Conservation (phyloP, 495 filamentous ascomycete species). For the Cercophora samala region DNA sequence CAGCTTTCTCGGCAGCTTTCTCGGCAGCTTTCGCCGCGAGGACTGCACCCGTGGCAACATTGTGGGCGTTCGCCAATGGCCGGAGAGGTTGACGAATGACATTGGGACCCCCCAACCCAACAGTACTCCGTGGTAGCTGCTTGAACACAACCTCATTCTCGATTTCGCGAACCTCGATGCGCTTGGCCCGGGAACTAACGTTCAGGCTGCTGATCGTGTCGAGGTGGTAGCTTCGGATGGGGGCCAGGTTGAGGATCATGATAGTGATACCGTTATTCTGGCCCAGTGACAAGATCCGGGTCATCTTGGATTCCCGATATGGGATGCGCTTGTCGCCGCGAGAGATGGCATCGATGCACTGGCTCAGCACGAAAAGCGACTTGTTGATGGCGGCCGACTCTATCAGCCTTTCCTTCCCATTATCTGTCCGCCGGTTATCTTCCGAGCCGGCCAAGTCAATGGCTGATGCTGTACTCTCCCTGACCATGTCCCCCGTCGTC, state of each 20-base stretch:
- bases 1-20: slow-evolving; percentile 46
- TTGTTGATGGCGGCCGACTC: slow-evolving; percentile 99
- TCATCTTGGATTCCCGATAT: slow-evolving; percentile 97
- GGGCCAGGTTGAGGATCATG: slow-evolving; percentile 95
- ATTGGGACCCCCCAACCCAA: slow-evolving; percentile 41
- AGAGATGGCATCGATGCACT: slow-evolving; percentile 92
- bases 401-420: slow-evolving; percentile 86
- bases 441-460: slow-evolving; percentile 97
- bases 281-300: slow-evolving; percentile 83
- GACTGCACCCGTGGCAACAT: slow-evolving; percentile 46
- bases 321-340: slow-evolving; percentile 71
- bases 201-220: slow-evolving; percentile 93
- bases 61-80: slow-evolving; percentile 65
- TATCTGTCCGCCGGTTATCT: slow-evolving; percentile 91
- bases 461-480: slow-evolving; percentile 80
- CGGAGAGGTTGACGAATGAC: slow-evolving; percentile 72
- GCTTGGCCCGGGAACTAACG: slow-evolving; percentile 92
- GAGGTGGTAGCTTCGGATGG: slow-evolving; percentile 79
- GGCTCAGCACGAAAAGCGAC: slow-evolving; percentile 87
- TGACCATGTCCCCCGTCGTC: slow-evolving; percentile 64
- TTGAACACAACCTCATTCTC: slow-evolving; percentile 90
- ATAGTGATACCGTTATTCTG: slow-evolving; percentile 95
- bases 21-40: slow-evolving; percentile 43
- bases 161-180: slow-evolving; percentile 91
- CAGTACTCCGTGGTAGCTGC: slow-evolving; percentile 57